Base-by-base conservation (phyloP, 108 stramenopile genomes). In the Nitzschia putrida region DNA sequence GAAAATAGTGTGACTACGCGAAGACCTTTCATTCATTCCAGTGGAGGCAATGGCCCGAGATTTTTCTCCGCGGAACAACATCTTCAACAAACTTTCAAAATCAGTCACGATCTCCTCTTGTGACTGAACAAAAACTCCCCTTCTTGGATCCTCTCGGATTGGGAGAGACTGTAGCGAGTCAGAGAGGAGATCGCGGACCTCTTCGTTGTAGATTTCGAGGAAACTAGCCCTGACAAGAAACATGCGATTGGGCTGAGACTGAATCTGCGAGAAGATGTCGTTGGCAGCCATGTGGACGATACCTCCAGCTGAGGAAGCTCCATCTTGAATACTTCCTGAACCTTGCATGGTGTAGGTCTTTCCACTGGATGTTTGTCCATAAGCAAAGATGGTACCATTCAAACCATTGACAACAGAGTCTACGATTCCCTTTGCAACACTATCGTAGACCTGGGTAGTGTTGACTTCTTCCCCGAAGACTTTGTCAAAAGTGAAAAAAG, bases 141-240 rank as follows among this genome's bases (percentile, higher is more conserved):
- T 79, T 6, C 85, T 80, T 20, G 96, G 96, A 80, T 98, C 96
- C 78, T 99, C 98, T 7, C 97, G 79, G 43, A 99, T 87, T 39
- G 80, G 71, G 13, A 93, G 50, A 0, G 82, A 78, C 34, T 77
- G 65, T 13, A 66, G 75, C 11, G 68, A 41, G 45, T 66, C 77
- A 21, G 80, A 73, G 0, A 99, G 83, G 64, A 99, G 77, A 80
- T 99, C 99, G 5, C 95, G 75, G 7, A 99, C 96, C 57, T 97
- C 93, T 79, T 99, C 99, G 74, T 99, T 99, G 84, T 99, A 99
- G 59, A 99, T 98, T 72, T 99, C 99, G 58, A 99, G 80, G 69
- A 97, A 99, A 23, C 94, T 96, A 1, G 95, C 94, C 39, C 96
- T 85, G 22, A 97, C 83, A 11, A 96, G 63, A 77, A 95, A 97